Conservation (phyloP, 75 land plant genomes). For the Pseudotsuga menziesii region DNA sequence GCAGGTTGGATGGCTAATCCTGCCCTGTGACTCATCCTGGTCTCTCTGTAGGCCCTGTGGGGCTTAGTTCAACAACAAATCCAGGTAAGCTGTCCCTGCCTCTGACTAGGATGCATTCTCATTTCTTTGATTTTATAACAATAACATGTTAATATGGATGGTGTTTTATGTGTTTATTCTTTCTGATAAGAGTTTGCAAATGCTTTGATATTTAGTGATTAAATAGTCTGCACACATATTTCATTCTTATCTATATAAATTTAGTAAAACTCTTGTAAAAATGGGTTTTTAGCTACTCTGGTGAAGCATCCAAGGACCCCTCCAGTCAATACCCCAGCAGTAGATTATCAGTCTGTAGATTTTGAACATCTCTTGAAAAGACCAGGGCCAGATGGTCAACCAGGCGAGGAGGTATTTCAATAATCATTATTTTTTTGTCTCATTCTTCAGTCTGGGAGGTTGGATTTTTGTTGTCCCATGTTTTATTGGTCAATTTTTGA, state of each 20-base stretch:
- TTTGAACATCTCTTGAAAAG: slow-evolving; percentile 72
- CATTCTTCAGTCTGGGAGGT: not conserved
- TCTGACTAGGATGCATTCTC: not conserved
- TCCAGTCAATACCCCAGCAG: slow-evolving; percentile 37
- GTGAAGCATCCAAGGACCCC: slow-evolving; percentile 72
- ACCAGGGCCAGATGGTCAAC: too few species aligned
- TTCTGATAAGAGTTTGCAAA: not conserved
- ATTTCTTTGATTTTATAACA: not conserved
- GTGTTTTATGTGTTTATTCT: not conserved
- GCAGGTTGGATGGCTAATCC: slow-evolving; percentile 93
- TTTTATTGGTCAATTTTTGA: not conserved
- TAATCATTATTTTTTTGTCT: not conserved
- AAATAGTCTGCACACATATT: too few species aligned
- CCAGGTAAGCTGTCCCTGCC: slow-evolving; percentile 27
- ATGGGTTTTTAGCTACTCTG: slow-evolving; percentile 25
- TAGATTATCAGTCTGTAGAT: slow-evolving; percentile 69
- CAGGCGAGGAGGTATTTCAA: too few species aligned
- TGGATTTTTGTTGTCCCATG: not conserved
- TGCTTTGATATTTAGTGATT: too few species aligned
- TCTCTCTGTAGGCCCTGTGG: slow-evolving; percentile 55
- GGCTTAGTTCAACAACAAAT: slow-evolving; percentile 49
- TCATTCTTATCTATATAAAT: not conserved
- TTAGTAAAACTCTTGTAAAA: not conserved
- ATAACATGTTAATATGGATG: not conserved
- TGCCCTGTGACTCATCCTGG: slow-evolving; percentile 51